Percentiles rank a stretch among this genome's conserved stretches.
Conservation (phyloP, 495 filamentous ascomycete species). For the Penicillium pancosmium region DNA sequence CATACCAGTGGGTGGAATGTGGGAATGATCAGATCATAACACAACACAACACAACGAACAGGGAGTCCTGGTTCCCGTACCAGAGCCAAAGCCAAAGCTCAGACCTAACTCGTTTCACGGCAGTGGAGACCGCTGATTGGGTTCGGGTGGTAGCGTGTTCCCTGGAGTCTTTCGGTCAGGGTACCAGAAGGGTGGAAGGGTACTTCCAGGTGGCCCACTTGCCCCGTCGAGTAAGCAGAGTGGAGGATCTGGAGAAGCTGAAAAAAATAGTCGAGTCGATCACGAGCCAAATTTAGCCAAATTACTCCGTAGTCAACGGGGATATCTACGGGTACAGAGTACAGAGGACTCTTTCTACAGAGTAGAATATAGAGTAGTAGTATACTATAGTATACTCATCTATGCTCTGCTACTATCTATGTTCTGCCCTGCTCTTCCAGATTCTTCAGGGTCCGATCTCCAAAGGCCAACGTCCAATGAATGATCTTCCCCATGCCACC, state of each 20-base stretch:
- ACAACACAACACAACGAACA: neutral
- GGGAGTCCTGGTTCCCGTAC: neutral
- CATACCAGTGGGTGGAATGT: slow-evolving; percentile 12
- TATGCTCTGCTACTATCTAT: too few species aligned
- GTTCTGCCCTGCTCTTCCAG: too few species aligned
- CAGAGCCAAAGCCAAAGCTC: too few species aligned
- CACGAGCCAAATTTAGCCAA: slow-evolving; percentile 7
- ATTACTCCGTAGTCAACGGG: neutral
- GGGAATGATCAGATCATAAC: slow-evolving; percentile 7
- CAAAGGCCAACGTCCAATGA: slow-evolving; percentile 2
- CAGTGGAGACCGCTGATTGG: slow-evolving; percentile 25
- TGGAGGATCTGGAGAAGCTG: slow-evolving; percentile 20
- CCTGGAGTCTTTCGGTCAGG: neutral
- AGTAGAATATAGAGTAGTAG: too few species aligned
- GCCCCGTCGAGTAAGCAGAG: slow-evolving; percentile 11
- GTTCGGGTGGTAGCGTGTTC: slow-evolving; percentile 13
- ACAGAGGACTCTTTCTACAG: neutral
- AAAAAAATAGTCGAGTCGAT: slow-evolving; percentile 9
- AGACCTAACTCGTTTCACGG: neutral
- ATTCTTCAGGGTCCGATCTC: neutral
- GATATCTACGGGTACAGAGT: neutral
- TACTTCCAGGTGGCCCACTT: slow-evolving; percentile 5
- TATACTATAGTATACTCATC: neutral
- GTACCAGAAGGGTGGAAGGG: too few species aligned
- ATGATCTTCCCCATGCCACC: slow-evolving; percentile 11